Conservation (phyloP, 176 grass and related monocot genomes). For the Oryza meridionalis region DNA sequence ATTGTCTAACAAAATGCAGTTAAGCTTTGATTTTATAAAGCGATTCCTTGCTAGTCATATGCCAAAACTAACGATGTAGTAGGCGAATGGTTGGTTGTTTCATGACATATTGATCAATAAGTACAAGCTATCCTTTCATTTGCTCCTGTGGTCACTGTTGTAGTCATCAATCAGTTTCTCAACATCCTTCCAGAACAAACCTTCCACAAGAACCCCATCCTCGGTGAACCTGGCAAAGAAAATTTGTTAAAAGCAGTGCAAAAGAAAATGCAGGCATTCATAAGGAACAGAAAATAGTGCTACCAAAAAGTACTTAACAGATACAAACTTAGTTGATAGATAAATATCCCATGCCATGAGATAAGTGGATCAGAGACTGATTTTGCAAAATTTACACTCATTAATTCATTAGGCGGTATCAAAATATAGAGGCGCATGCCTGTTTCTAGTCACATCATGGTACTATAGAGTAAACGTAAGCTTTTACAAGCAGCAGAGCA, state of each 20-base stretch:
- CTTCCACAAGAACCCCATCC: constrained; percentile 89
- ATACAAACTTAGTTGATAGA: background rate
- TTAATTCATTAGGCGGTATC: background rate
- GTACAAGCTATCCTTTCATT: constrained; percentile 56
- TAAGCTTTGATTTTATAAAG: background rate
- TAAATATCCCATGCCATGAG: background rate
- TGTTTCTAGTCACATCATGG: background rate
- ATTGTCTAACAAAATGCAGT: background rate
- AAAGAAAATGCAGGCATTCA: background rate
- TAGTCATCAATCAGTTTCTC: constrained; percentile 88
- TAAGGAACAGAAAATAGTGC: background rate
- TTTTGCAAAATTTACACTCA: background rate
- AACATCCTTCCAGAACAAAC: constrained; percentile 92
- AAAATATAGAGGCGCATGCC: background rate
- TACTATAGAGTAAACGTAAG: background rate
- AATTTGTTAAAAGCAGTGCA: background rate
- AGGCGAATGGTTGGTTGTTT: background rate
- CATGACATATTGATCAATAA: background rate
- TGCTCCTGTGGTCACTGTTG: constrained; percentile 76
- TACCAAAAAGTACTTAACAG: background rate
- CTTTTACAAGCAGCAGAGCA: background rate
- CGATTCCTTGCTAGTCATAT: background rate
- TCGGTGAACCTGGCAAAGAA: constrained; percentile 72
- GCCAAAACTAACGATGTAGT: background rate
- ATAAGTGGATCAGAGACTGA: background rate